Base-by-base conservation (phyloP, 352 stramenopile species). In the Pythium coloratum region DNA sequence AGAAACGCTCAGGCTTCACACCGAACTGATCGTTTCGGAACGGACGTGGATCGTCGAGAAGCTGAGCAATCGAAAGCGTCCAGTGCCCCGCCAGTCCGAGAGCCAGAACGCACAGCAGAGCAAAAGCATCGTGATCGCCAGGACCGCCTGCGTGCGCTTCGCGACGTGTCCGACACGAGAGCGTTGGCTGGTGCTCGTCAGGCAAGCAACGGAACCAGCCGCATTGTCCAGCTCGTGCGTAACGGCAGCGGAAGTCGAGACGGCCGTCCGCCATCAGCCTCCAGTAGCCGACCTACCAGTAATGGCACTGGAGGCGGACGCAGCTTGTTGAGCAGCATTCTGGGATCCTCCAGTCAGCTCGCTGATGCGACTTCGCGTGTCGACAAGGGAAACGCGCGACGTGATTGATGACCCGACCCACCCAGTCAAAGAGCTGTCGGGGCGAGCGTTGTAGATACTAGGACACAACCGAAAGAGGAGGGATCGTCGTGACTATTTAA, bases 331-430 rank as follows among this genome's bases (percentile, higher is more conserved):
- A 68, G 67, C 36, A 90, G 71, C 59, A 94, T 94, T 38, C 71
- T 94, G 6, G 83, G 81, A 2, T 91, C 80, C 36, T 79, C 83
- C 12, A 88, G 80, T 24, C 74, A 84, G 24, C 69, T 94, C 7
- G 77, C 86, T 4, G 81, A 54, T n/a, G 67, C 84, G n/a, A 93
- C 86, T 12, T 86, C 81, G 7, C 81, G 82, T 8, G 78, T 90
- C 2, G 74, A 91, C 60, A 88, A 86, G 57, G 57, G 75, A 0
- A 76, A 67, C 16, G 66, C 73, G 1, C 78, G 73, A 14, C 80
- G 63, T 14, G 78, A 56, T 4, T 56, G 49, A 56, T 36, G 20
- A 24, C 20, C 20, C 20, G 20, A 24, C 20, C 20, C 20, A 24
- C 20, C 20, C 20, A 24, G 20, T 24, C 20, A 24, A 24, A 24